Evolutionary conservation across 768 basidiomycete genomes (phyloP).

Genomic region (Suillus bovinus): DNA sequence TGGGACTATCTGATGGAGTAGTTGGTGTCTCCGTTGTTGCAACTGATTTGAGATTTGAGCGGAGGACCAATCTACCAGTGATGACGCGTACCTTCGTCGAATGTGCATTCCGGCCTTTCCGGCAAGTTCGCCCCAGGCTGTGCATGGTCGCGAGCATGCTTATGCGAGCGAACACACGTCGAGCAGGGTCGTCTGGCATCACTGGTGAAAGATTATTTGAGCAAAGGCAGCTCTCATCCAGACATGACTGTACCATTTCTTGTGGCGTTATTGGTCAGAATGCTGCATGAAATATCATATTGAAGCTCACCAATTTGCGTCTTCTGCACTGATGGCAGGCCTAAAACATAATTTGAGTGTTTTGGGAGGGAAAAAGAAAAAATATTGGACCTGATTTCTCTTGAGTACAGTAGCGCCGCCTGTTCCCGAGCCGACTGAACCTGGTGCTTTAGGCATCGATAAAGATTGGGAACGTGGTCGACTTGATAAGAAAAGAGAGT

Average conservation of each 20-base stretch:
- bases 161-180: constrained; percentile 74
- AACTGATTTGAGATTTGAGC: constrained; percentile 32
- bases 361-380: neutral
- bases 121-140: constrained; percentile 56
- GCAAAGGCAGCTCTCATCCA: constrained; percentile 6
- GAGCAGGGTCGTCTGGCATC: constrained; percentile 78
- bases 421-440: constrained; percentile 8
- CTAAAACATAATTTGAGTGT: constrained; percentile 16
- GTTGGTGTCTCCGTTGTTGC: constrained; percentile 33
- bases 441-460: constrained; percentile 41
- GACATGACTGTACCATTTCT: constrained; percentile 58
- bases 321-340: constrained; percentile 64
- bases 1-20: constrained; percentile 49
- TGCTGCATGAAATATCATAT: constrained; percentile 8
- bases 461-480: constrained; percentile 9
- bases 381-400: constrained; percentile 25
- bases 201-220: constrained; percentile 34
- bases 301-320: constrained; percentile 61
- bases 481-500: constrained; percentile 9
- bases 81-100: constrained; percentile 56
- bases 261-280: constrained; percentile 19
- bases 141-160: constrained; percentile 64
- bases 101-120: constrained; percentile 69
- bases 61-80: constrained; percentile 4
- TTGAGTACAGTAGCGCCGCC: constrained; percentile 15